phyloP scores from a whole-genome alignment of 2,329 filamentous ascomycete genomes.

The Cladobotryum mycophilum region DNA sequence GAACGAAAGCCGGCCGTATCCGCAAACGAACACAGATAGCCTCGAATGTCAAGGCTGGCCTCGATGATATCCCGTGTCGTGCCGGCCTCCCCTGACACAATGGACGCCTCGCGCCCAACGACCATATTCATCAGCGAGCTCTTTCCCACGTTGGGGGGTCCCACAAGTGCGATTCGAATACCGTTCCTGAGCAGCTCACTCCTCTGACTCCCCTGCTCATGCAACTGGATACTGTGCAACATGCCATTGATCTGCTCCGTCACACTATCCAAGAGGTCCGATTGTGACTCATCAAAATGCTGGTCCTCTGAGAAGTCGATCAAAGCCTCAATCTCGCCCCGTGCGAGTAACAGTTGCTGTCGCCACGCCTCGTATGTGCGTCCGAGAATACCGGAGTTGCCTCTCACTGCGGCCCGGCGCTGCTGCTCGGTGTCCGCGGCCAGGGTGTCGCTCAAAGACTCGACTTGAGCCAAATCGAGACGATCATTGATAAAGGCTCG shows the following conservation, averaged over 20 bases:
- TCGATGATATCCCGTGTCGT: conserved; percentile 94
- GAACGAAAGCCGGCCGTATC: conserved; percentile 86
- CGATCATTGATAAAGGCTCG: conserved; percentile 84
- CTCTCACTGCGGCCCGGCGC: conserved; percentile 75
- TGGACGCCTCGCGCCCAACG: conserved; percentile 87
- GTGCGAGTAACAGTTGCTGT: conserved; percentile 65
- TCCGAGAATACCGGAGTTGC: conserved; percentile 63
- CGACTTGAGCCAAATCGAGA: conserved; percentile 79
- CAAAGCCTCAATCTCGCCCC: conserved; percentile 87
- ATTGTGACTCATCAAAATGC: conserved; percentile 85
- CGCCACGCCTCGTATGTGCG: conserved; percentile 80
- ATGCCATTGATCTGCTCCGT: conserved; percentile 57
- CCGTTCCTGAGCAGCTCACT: conserved; percentile 80
- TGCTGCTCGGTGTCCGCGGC: conserved; percentile 85
- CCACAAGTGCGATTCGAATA: conserved; percentile 79
- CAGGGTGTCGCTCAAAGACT: conserved; percentile 57
- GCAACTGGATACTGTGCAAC: conserved; percentile 55
- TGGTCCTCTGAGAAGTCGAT: conserved; percentile 98
- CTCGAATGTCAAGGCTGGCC: conserved; percentile 79
- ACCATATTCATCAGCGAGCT: conserved; percentile 88
- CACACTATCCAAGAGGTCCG: conserved; percentile 65
- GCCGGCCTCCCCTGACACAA: conserved; percentile 86
- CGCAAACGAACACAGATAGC: conserved; percentile 88
- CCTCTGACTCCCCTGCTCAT: conserved; percentile 70
- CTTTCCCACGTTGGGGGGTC: conserved; percentile 91